These are phyloP conservation scores for Epichloe elymi DNA, from an alignment of 2,329 filamentous ascomycete genomes.

Conservation along the genomic window DNA sequence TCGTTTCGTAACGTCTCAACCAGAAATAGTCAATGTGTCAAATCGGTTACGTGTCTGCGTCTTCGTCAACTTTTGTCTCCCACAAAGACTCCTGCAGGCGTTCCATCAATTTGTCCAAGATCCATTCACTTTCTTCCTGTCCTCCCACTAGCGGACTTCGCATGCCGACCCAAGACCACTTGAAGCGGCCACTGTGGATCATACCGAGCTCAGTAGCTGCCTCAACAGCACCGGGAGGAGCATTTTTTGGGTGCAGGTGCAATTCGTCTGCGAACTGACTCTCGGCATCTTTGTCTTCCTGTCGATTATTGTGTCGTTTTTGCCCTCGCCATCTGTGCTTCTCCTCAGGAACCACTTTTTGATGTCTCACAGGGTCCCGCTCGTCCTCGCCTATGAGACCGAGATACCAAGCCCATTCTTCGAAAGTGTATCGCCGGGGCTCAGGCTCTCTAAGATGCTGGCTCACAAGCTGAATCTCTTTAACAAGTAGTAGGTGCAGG, in stretches of 20 bases:
- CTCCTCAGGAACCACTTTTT: constrained; percentile 21
- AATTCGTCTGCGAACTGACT: neutral
- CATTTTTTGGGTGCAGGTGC: neutral
- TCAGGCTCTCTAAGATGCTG: constrained; percentile 43
- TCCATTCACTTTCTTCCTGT: constrained; percentile 59
- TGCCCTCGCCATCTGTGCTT: constrained; percentile 9
- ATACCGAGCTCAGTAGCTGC: constrained; percentile 8
- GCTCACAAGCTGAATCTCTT: constrained; percentile 55
- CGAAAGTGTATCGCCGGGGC: constrained; percentile 58
- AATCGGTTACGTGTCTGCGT: neutral
- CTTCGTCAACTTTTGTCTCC: constrained; percentile 4
- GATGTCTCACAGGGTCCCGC: constrained; percentile 34
- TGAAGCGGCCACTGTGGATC: constrained; percentile 17
- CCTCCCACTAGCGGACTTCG: constrained; percentile 57
- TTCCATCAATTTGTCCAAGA: constrained; percentile 49
- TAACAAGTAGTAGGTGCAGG: constrained; percentile 53
- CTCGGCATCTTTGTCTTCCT: neutral
- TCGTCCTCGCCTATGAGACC: constrained; percentile 60
- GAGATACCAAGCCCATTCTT: constrained; percentile 80
- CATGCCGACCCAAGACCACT: constrained; percentile 63
- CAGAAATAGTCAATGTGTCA: neutral
- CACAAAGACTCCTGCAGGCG: constrained; percentile 30
- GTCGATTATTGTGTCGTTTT: neutral
- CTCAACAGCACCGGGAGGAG: neutral
- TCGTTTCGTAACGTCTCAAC: neutral